Conservation (phyloP, 78 protist species). For the slime mould (Dictyostelium discoideum) region DNA sequence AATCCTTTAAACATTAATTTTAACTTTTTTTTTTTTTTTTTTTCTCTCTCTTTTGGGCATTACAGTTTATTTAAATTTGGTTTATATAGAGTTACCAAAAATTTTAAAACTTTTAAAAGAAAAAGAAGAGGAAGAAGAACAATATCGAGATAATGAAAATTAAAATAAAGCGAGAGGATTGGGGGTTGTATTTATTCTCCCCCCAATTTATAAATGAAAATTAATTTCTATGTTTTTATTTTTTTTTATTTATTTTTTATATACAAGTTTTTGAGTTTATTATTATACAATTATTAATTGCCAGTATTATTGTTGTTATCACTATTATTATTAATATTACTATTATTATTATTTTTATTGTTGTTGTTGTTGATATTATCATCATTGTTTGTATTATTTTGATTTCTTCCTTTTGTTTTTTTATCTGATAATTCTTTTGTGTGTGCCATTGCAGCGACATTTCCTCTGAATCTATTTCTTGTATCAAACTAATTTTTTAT, state of each 20-base stretch:
- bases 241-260: not conserved
- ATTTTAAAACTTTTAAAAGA: not conserved
- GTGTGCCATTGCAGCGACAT: constrained; percentile 58
- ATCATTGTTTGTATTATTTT: not conserved
- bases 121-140: not conserved
- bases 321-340: not conserved
- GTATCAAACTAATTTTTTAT: constrained; percentile 26
- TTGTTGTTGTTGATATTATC: not conserved
- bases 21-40: not conserved
- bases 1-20: not conserved
- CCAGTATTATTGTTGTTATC: not conserved
- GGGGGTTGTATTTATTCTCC: not conserved
- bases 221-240: not conserved
- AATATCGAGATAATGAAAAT: not conserved
- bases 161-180: not conserved
- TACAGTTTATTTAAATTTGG: constrained; percentile 29
- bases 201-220: not conserved
- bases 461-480: constrained; percentile 81
- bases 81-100: constrained; percentile 16
- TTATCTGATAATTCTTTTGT: constrained; percentile 36
- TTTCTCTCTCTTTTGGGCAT: too few relatives aligned
- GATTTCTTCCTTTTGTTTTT: not conserved
- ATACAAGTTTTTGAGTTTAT: not conserved
- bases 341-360: not conserved
- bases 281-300: not conserved